Evolutionary conservation across 768 basidiomycete species (phyloP).

Genomic region (Sistotremastrum niveocremeum): DNA sequence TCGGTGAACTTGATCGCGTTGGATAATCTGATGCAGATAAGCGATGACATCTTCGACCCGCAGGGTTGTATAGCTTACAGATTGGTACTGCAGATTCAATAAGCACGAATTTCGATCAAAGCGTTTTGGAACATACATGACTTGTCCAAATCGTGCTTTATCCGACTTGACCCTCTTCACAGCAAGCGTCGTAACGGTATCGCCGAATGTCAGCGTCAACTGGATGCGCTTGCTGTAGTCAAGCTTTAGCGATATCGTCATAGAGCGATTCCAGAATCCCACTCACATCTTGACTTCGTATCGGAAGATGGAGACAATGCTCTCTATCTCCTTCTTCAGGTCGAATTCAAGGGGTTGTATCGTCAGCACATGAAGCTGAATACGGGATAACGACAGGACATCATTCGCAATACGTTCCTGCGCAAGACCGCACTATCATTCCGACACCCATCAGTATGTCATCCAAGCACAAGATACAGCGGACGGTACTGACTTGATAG

Average conservation of each 20-base stretch:
- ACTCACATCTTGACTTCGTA: slow-evolving; percentile 21
- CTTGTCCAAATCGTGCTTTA: slow-evolving; percentile 23
- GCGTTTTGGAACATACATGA: slow-evolving; percentile 7
- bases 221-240: slow-evolving; percentile 18
- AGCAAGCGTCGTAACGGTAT: slow-evolving; percentile 14
- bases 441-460: background rate
- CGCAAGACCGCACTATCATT: slow-evolving; percentile 17
- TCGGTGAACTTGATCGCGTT: slow-evolving; percentile 26
- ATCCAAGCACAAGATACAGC: background rate
- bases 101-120: too few species aligned
- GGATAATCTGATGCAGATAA: slow-evolving; percentile 5
- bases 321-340: slow-evolving; percentile 15
- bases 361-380: slow-evolving; percentile 20
- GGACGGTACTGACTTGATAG: slow-evolving; percentile 9
- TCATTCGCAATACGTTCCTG: slow-evolving; percentile 26
- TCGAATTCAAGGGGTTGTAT: slow-evolving; percentile 11
- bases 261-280: background rate
- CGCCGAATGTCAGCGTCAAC: slow-evolving; percentile 17
- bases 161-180: slow-evolving; percentile 20
- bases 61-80: slow-evolving; percentile 23
- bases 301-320: slow-evolving; percentile 22
- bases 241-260: background rate
- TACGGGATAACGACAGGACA: slow-evolving; percentile 23
- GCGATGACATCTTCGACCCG: slow-evolving; percentile 4
- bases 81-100: too few species aligned